Conservation (phyloP, 352 stramenopile species). For the Saprolegnia diclina region DNA sequence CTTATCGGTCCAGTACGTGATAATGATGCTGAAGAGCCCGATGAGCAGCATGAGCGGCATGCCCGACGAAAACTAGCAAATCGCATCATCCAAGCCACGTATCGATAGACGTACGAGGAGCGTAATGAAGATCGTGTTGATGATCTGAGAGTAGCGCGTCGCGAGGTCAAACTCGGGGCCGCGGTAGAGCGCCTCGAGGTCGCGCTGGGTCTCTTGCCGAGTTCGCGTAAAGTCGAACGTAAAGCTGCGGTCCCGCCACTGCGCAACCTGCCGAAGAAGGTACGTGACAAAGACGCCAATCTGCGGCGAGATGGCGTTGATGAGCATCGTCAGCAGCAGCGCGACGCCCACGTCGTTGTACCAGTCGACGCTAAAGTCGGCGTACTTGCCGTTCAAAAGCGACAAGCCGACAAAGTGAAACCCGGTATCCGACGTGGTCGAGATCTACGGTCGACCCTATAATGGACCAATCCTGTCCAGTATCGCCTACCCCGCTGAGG, state of each 20-base stretch:
- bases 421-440: background rate
- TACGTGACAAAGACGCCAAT: conserved; percentile 56
- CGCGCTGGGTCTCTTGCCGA: conserved; percentile 74
- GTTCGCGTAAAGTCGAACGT: conserved; percentile 61
- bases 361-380: conserved; percentile 67
- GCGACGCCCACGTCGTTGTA: conserved; percentile 73
- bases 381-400: conserved; percentile 66
- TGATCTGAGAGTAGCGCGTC: conserved; percentile 60
- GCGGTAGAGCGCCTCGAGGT: conserved; percentile 67
- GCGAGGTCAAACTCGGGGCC: conserved; percentile 75
- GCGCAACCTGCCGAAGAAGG: conserved; percentile 41
- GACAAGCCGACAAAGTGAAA: conserved; percentile 39
- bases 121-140: conserved; percentile 76
- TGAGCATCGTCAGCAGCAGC: conserved; percentile 79
- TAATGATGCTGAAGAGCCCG: conserved; percentile 60
- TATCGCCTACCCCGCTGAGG: conserved; percentile 45
- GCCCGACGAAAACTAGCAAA: conserved; percentile 76
- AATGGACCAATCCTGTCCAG: background rate
- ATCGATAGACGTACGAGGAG: conserved; percentile 44
- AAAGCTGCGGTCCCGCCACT: conserved; percentile 54
- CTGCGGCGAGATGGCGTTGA: conserved; percentile 72
- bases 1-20: conserved; percentile 84
- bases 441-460: background rate
- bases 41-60: conserved; percentile 77
- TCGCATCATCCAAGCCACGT: no score